These are phyloP conservation scores for Dactylellina parvicollis DNA, from an alignment of 2,329 filamentous ascomycete species.

Conservation along the genomic window DNA sequence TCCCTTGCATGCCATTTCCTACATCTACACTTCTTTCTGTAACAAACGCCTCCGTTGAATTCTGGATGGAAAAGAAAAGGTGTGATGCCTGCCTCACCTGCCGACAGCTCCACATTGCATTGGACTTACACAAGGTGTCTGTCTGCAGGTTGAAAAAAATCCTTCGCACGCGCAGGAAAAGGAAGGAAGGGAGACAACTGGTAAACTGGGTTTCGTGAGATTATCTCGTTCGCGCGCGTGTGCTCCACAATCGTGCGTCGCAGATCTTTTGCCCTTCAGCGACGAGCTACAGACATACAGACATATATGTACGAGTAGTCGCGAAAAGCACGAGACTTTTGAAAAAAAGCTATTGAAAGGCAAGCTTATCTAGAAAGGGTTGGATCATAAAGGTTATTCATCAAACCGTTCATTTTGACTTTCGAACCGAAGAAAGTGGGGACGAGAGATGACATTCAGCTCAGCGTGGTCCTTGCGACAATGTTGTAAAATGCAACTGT, in stretches of 20 bases:
- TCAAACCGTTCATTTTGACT: neutral
- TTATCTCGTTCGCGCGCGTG: neutral
- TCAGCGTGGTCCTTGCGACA: neutral
- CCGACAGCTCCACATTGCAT: no score
- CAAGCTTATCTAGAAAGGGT: constrained; percentile 37
- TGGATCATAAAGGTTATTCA: constrained; percentile 44
- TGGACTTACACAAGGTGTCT: no score
- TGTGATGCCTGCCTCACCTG: no score
- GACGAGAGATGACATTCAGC: neutral
- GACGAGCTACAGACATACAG: no score
- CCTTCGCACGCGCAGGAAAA: neutral
- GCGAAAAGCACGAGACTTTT: constrained; percentile 21
- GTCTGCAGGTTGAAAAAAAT: neutral
- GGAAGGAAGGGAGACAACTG: neutral
- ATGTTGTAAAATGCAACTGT: constrained; percentile 12
- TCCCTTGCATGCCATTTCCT: no score
- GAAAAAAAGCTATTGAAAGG: constrained; percentile 6
- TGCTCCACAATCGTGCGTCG: constrained; percentile 51
- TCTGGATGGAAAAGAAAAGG: no score
- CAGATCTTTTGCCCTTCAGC: constrained; percentile 43
- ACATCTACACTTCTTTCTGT: no score
- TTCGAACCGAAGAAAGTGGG: constrained; percentile 24
- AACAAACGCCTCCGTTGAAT: no score
- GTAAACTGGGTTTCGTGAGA: constrained; percentile 11
- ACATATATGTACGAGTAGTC: no score